phyloP scores from a whole-genome alignment of 2,329 filamentous ascomycete species.

The Pseudonectria buxi region DNA sequence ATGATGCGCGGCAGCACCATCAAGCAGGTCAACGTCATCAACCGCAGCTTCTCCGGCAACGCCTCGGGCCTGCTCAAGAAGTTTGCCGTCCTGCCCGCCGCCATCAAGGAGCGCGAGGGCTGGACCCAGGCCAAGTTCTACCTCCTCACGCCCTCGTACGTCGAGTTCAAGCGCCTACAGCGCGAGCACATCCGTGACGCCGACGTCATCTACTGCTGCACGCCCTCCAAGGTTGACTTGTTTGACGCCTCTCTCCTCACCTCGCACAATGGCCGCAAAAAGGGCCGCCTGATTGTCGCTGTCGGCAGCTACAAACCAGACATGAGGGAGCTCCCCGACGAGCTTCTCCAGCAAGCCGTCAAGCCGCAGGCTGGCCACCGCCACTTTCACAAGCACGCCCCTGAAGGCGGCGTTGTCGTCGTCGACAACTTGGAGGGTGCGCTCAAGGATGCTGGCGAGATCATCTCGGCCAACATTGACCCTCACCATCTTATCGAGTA shows the following conservation, averaged over 20 bases:
- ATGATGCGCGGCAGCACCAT: constrained; percentile 65
- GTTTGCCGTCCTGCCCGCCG: constrained; percentile 37
- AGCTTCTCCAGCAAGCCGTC: constrained; percentile 60
- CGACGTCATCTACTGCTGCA: constrained; percentile 85
- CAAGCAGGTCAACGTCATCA: constrained; percentile 76
- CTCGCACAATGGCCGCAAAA: constrained; percentile 59
- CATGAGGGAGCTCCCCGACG: constrained; percentile 79
- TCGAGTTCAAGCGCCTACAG: constrained; percentile 58
- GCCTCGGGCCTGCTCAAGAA: constrained; percentile 45
- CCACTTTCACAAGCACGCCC: constrained; percentile 61
- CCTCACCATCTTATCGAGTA: constrained; percentile 75
- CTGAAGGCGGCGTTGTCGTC: constrained; percentile 59
- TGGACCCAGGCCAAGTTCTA: constrained; percentile 62
- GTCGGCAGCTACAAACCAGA: constrained; percentile 62
- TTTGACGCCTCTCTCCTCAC: constrained; percentile 72
- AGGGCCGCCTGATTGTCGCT: constrained; percentile 65
- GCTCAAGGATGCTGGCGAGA: constrained; percentile 76
- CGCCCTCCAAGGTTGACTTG: constrained; percentile 64
- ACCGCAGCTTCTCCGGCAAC: constrained; percentile 59
- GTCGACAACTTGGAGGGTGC: constrained; percentile 75
- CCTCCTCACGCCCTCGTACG: constrained; percentile 61
- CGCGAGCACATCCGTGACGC: constrained; percentile 64
- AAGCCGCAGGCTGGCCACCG: constrained; percentile 38
- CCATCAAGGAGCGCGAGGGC: constrained; percentile 49
- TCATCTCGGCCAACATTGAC: constrained; percentile 68